These are phyloP conservation scores for Chytriomyces hyalinus DNA, from an alignment of 192 early-diverging fungal species.

Conservation along the genomic window DNA sequence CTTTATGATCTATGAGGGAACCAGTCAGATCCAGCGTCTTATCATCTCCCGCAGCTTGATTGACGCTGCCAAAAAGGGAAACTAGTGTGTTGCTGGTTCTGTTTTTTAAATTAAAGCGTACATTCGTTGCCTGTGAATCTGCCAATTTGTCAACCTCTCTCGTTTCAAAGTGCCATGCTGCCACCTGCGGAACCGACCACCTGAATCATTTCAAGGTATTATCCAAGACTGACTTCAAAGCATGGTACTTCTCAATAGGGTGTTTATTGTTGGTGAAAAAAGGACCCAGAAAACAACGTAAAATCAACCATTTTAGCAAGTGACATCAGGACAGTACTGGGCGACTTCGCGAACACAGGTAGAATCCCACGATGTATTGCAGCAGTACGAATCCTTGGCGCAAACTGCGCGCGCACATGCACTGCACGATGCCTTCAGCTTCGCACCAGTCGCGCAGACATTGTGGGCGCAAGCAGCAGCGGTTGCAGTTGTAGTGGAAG, in stretches of 20 bases:
- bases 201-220: too few species aligned
- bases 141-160: too few species aligned
- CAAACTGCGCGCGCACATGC: background rate
- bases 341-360: background rate
- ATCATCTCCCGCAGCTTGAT: constrained; percentile 86
- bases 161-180: too few species aligned
- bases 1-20: constrained; percentile 97
- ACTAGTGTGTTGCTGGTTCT: background rate
- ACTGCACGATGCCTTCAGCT: background rate
- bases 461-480: background rate
- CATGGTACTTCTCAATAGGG: too few species aligned
- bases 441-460: background rate
- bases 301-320: too few species aligned
- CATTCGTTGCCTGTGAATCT: constrained; percentile 1
- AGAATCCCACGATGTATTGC: background rate
- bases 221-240: too few species aligned
- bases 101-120: background rate
- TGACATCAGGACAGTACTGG: background rate
- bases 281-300: too few species aligned
- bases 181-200: too few species aligned
- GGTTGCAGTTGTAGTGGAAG: background rate
- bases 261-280: too few species aligned
- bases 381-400: background rate
- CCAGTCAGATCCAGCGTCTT: constrained; percentile 91
- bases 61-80: constrained; percentile 62